Conservation (phyloP, 2,329 filamentous ascomycete species). For the Zymoseptoria brevis region DNA sequence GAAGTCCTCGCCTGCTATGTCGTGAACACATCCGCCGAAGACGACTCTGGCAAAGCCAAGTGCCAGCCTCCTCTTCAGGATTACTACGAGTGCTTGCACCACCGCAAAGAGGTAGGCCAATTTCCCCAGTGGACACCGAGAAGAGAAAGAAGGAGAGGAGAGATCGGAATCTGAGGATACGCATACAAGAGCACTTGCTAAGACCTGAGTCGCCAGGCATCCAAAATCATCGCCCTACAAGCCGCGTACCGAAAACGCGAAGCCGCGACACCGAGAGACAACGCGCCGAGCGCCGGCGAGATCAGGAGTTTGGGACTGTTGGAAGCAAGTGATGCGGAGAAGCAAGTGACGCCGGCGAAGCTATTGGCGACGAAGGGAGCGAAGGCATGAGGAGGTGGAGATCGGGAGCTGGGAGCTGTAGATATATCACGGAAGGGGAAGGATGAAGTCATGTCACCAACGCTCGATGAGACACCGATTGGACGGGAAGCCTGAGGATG, state of each 20-base stretch:
- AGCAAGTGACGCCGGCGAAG: slow-evolving; percentile 39
- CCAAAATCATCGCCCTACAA: slow-evolving; percentile 71
- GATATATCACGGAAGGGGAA: slow-evolving; percentile 7
- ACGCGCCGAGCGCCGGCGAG: slow-evolving; percentile 72
- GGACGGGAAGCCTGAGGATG: not conserved
- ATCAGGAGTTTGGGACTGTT: slow-evolving; percentile 81
- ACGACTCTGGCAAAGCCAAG: slow-evolving; percentile 78
- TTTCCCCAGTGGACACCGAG: not conserved
- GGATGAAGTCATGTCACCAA: not conserved
- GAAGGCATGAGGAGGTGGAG: slow-evolving; percentile 1
- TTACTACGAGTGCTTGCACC: slow-evolving; percentile 97
- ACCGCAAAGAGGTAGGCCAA: slow-evolving; percentile 85
- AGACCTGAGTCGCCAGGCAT: slow-evolving; percentile 50
- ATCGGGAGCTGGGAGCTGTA: slow-evolving; percentile 1
- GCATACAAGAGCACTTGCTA: not conserved
- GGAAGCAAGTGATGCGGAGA: slow-evolving; percentile 68
- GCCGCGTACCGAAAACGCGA: slow-evolving; percentile 75
- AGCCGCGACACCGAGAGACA: slow-evolving; percentile 66
- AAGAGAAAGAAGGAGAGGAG: not conserved
- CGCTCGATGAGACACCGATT: not conserved
- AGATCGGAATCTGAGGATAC: not conserved
- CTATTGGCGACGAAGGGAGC: slow-evolving; percentile 30
- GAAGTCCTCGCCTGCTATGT: slow-evolving; percentile 98
- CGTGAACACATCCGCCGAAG: slow-evolving; percentile 73
- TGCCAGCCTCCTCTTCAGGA: slow-evolving; percentile 81